Evolutionary conservation across 106 monocot species (phyloP), one percentile per base, ranked within the genome.

Genomic region (Chionographis japonica): DNA sequence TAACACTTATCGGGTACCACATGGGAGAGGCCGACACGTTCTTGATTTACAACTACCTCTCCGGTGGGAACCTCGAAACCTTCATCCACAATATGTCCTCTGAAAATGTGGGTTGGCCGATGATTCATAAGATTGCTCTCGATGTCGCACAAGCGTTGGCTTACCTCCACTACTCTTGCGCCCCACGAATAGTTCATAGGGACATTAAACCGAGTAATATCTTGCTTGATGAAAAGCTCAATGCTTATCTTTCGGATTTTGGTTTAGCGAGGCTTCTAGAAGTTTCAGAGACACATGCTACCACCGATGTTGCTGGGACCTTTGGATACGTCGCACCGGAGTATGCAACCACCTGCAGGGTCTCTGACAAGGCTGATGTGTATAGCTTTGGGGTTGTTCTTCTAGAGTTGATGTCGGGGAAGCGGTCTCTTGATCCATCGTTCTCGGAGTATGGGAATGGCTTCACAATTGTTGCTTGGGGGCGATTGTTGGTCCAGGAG

Each of bases 161-260:
- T 36, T 90, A 77, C 55, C 83, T 90, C n/a, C 89, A 90, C 65
- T 80, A 83, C 19, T 80, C 82, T 19, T 85, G 89, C 40, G 66
- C 66, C 12, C 89, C 89, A 8, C 63, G 89, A 10, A 90, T 90
- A 36, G 80, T 85, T 62, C 89, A 90, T 46, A 73, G 89, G 46
- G 89, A 90, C 60, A 85, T 90, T 58, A 90, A 90, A 61, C 89
- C 89, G 2, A 90, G 85, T 61, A 90, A 90, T 54, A 90, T 90
- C 68, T 54, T 90, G 62, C 85, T 90, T 18, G 89, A 90, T 52
- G 85, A 83, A 65, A 68, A 83, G 62, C 72, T 69, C 1, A 85
- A 85, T 72, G 85, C 89, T 36, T 85, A 90, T 73, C 75, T 90
- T 3, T 90, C 85, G 1, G 89, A 90, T 74, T 90, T 85, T 60